These are phyloP conservation scores for Erigeron canadensis DNA, from an alignment of 129 eudicot species.

Conservation along the genomic window DNA sequence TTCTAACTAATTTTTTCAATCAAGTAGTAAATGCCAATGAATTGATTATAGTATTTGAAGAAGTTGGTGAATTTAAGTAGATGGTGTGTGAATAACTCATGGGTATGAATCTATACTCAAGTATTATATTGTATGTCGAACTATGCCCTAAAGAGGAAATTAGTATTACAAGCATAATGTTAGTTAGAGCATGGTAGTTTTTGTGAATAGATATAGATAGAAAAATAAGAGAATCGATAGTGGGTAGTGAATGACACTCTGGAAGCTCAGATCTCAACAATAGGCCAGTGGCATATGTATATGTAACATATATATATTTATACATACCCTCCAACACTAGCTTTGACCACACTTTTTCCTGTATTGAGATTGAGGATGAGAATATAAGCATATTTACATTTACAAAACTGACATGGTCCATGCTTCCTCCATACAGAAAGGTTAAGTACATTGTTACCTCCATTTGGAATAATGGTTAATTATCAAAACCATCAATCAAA, in stretches of 20 bases:
- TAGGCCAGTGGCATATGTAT: conserved; percentile 27
- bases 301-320: conserved; percentile 8
- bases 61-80: no score
- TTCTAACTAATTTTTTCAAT: no score
- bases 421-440: conserved; percentile 5
- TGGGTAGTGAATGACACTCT: conserved; percentile 40
- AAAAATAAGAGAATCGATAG: conserved; percentile 18
- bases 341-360: conserved; percentile 41
- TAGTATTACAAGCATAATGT: not conserved
- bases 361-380: conserved; percentile 33
- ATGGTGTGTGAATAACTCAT: no score
- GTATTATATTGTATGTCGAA: not conserved
- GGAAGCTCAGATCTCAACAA: conserved; percentile 40
- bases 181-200: not conserved
- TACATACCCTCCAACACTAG: conserved; percentile 25
- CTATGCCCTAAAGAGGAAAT: not conserved
- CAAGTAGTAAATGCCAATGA: no score
- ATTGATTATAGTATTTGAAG: no score
- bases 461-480: not conserved
- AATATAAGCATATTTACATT: conserved; percentile 30
- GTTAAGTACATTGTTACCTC: conserved; percentile 2
- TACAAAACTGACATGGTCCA: conserved; percentile 25
- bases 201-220: not conserved
- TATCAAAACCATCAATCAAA: not conserved
- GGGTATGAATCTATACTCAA: not conserved